Evolutionary conservation across 345 rosid species (phyloP).

Genomic region (Litchi chinensis): DNA sequence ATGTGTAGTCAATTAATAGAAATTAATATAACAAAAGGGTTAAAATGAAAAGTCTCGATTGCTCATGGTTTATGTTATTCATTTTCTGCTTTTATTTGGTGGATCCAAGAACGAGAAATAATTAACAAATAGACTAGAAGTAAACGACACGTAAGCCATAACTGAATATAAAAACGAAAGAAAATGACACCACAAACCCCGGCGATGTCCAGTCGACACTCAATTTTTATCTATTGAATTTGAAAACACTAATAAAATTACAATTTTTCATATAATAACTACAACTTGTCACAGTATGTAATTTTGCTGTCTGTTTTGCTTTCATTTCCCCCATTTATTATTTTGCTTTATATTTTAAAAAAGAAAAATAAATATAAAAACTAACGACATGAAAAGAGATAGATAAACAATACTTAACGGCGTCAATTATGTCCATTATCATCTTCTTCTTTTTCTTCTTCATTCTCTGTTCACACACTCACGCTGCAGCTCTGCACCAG

Average conservation of each 20-base stretch:
- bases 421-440: neutral
- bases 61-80: neutral
- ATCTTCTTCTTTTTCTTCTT: neutral
- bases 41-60: neutral
- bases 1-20: neutral
- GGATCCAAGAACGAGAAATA: constrained; percentile 4
- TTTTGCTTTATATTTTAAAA: neutral
- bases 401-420: constrained; percentile 11
- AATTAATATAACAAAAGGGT: neutral
- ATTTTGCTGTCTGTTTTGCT: neutral
- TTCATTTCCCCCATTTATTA: neutral
- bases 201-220: neutral
- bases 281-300: constrained; percentile 13
- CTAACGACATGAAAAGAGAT: neutral
- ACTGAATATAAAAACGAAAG: neutral
- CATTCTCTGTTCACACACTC: constrained; percentile 43
- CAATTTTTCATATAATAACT: neutral
- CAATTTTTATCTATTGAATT: constrained; percentile 9
- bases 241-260: neutral
- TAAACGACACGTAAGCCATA: constrained; percentile 6
- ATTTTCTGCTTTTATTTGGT: neutral
- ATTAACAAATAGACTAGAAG: neutral
- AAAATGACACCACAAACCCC: constrained; percentile 26
- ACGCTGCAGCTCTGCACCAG: constrained; percentile 58
- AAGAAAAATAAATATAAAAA: neutral